These are phyloP conservation scores for Achaetomium macrosporum DNA, from an alignment of 2,329 filamentous ascomycete species.

Conservation along the genomic window DNA sequence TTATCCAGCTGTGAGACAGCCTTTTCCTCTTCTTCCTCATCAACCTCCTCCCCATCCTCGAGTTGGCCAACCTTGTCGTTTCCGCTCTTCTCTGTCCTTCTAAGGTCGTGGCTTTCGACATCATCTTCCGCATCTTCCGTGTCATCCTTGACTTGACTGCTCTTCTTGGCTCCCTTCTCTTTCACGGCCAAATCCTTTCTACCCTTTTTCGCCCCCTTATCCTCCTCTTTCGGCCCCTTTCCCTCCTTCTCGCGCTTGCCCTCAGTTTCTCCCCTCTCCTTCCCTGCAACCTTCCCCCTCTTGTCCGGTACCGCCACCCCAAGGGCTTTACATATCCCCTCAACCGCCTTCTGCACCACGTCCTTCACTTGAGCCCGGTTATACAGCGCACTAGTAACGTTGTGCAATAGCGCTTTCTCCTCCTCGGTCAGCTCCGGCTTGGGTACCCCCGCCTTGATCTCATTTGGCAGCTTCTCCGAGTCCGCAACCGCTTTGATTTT, in stretches of 20 bases:
- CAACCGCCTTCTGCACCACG: slow-evolving; percentile 43
- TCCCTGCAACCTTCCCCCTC: slow-evolving; percentile 31
- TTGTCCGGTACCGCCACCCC: slow-evolving; percentile 44
- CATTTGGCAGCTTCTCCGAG: slow-evolving; percentile 44
- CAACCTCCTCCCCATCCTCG: slow-evolving; percentile 20
- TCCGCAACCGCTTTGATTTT: slow-evolving; percentile 49
- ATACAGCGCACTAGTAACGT: slow-evolving; percentile 54
- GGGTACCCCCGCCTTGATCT: slow-evolving; percentile 41
- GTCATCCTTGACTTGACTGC: slow-evolving; percentile 9
- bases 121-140: slow-evolving; percentile 1
- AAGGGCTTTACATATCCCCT: slow-evolving; percentile 44
- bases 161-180: slow-evolving; percentile 11
- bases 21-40: slow-evolving; percentile 17
- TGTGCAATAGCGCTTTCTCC: slow-evolving; percentile 47
- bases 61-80: slow-evolving; percentile 20
- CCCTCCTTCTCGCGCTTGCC: background rate
- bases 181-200: background rate
- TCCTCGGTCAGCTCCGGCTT: slow-evolving; percentile 49
- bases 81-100: slow-evolving; percentile 16
- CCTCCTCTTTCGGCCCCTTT: slow-evolving; percentile 28
- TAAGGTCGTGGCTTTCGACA: background rate
- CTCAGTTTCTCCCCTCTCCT: slow-evolving; percentile 26
- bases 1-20: slow-evolving; percentile 21
- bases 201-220: slow-evolving; percentile 25
- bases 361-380: slow-evolving; percentile 47